Percentiles rank a stretch among this genome's conserved stretches.
Evolutionary conservation across 352 stramenopile genomes (phyloP).

Genomic region (Phytopythium vexans): DNA sequence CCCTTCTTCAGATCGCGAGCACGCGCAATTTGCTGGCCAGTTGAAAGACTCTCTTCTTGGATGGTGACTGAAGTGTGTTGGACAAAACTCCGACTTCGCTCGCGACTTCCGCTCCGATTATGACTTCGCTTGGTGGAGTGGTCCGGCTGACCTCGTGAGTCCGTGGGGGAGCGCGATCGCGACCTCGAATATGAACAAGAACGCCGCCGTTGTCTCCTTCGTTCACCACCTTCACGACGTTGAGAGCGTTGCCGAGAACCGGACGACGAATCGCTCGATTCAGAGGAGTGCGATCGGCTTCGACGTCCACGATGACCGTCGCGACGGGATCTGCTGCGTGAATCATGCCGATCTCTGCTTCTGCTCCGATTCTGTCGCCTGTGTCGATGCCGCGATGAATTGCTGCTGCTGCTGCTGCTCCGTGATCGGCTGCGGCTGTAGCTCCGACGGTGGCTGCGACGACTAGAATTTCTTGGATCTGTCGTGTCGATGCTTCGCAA

Average conservation of each 20-base stretch:
- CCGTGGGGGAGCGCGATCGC: constrained; percentile 4
- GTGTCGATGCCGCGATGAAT: too few relatives aligned
- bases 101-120: constrained; percentile 22
- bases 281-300: constrained; percentile 1
- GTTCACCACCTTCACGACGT: too few relatives aligned
- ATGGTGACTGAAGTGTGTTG: neutral
- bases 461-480: too few relatives aligned
- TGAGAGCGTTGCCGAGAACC: constrained; percentile 1
- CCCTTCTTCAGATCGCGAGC: constrained; percentile 64
- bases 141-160: constrained; percentile 3
- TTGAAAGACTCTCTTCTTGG: constrained; percentile 39
- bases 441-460: constrained; percentile 14
- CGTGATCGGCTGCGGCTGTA: constrained; percentile 36
- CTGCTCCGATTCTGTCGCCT: constrained; percentile 21
- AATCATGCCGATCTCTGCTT: constrained; percentile 22
- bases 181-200: too few relatives aligned
- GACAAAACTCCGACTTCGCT: constrained; percentile 11
- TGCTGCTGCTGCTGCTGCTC: constrained; percentile 24
- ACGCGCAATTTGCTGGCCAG: constrained; percentile 69
- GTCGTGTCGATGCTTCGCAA: constrained; percentile 5
- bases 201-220: too few relatives aligned
- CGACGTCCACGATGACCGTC: neutral
- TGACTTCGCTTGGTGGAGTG: constrained; percentile 6
- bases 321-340: constrained; percentile 17
- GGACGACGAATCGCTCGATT: constrained; percentile 3